A percentile compares a stretch with the other conserved stretches of the same genome.
Conservation (phyloP, 2,329 filamentous ascomycete genomes). For the Paradendryphiella salina region DNA sequence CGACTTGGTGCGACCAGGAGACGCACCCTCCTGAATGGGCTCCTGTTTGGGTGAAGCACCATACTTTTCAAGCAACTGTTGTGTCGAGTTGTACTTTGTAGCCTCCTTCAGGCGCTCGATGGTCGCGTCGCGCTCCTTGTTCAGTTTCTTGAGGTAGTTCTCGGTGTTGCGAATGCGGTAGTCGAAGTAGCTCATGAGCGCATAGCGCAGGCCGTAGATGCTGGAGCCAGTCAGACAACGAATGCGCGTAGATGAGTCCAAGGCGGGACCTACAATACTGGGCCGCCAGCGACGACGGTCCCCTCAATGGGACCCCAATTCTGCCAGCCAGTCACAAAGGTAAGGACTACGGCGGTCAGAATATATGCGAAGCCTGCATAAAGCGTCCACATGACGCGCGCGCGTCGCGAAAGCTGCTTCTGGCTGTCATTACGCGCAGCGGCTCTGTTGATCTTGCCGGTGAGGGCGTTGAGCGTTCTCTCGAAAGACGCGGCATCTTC, state of each 20-base stretch:
- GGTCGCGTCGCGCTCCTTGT: constrained; percentile 78
- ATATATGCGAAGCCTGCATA: constrained; percentile 92
- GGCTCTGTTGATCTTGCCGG: constrained; percentile 76
- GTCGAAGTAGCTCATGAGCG: constrained; percentile 72
- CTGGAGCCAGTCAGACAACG: constrained; percentile 51
- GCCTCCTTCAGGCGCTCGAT: constrained; percentile 94
- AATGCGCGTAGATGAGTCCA: too few relatives aligned
- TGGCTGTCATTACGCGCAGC: constrained; percentile 73
- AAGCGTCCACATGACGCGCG: constrained; percentile 84
- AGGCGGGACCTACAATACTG: constrained; percentile 64
- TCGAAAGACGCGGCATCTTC: constrained; percentile 90
- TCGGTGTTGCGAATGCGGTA: constrained; percentile 75
- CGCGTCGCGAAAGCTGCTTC: constrained; percentile 72
- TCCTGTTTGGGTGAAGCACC: constrained; percentile 61
- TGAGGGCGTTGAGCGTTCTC: constrained; percentile 80
- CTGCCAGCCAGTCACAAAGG: constrained; percentile 81
- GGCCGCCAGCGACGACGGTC: constrained; percentile 74
- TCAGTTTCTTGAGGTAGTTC: constrained; percentile 70
- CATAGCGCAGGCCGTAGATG: constrained; percentile 75
- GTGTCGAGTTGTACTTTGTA: constrained; percentile 93
- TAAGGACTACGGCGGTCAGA: constrained; percentile 77
- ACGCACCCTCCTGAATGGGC: constrained; percentile 37
- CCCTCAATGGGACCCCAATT: constrained; percentile 79
- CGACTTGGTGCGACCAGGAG: constrained; percentile 33
- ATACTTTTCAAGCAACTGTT: constrained; percentile 92